Evolutionary conservation across 208 protist genomes (phyloP).

Genomic region (Leishmania tropica): DNA sequence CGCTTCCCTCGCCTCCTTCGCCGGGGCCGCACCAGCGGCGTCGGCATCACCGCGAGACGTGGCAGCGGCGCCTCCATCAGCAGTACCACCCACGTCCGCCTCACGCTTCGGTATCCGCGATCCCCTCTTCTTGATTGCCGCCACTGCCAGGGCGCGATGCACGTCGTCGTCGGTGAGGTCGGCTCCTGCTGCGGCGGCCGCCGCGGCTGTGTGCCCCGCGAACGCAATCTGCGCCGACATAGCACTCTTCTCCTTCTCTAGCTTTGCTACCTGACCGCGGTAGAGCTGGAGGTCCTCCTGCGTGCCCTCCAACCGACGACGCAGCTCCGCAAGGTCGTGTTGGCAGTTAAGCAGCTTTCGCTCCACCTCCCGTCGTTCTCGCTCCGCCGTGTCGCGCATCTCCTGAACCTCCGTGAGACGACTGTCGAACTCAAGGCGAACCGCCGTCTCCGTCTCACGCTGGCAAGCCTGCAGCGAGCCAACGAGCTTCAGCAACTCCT

Average conservation of each 20-base stretch:
- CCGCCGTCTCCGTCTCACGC: conserved; percentile 78
- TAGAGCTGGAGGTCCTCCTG: conserved; percentile 56
- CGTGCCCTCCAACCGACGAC: conserved; percentile 40
- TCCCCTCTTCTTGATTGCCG: conserved; percentile 46
- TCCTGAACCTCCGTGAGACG: conserved; percentile 73
- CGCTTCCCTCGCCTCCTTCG: conserved; percentile 32
- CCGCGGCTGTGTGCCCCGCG: conserved; percentile 39
- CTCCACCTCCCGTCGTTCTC: conserved; percentile 61
- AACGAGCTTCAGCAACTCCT: conserved; percentile 69
- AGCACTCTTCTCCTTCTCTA: conserved; percentile 45
- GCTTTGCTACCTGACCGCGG: conserved; percentile 48
- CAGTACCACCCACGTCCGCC: background rate
- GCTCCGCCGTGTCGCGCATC: conserved; percentile 71
- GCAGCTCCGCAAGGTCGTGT: conserved; percentile 55
- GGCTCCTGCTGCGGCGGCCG: background rate
- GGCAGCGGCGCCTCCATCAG: background rate
- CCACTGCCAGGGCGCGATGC: conserved; percentile 70
- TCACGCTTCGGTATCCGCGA: background rate
- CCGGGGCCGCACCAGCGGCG: background rate
- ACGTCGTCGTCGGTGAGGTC: conserved; percentile 73
- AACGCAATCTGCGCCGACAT: conserved; percentile 42
- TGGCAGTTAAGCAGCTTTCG: conserved; percentile 48
- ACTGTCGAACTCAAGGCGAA: conserved; percentile 69
- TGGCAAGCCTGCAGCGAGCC: conserved; percentile 73
- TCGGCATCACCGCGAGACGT: background rate